phyloP scores from a whole-genome alignment of 2,329 filamentous ascomycete genomes.

The Proliferodiscus dingleyae region DNA sequence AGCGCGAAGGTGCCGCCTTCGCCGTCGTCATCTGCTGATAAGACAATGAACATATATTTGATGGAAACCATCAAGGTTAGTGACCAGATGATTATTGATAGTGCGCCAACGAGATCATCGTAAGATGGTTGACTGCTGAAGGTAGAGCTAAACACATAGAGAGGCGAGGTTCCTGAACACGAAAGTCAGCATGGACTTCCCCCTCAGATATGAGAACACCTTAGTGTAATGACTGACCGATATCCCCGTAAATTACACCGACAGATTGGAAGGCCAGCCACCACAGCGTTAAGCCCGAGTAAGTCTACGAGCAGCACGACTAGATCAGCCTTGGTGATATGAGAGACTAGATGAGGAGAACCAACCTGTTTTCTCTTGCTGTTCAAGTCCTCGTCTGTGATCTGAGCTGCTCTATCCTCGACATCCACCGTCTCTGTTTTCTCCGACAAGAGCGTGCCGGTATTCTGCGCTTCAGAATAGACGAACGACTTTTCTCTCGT shows the following conservation, averaged over 20 bases:
- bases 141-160: constrained; percentile 67
- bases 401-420: constrained; percentile 21
- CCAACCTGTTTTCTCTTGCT: constrained; percentile 29
- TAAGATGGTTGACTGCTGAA: constrained; percentile 52
- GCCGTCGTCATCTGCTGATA: constrained; percentile 64
- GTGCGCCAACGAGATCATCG: constrained; percentile 56
- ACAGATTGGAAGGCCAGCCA: constrained; percentile 60
- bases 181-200: not conserved
- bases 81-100: constrained; percentile 67
- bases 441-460: constrained; percentile 15
- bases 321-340: not conserved
- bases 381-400: constrained; percentile 27
- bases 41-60: constrained; percentile 63
- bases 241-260: constrained; percentile 66
- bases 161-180: constrained; percentile 44
- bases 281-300: constrained; percentile 24
- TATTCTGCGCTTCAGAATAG: constrained; percentile 7
- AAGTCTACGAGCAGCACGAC: constrained; percentile 13
- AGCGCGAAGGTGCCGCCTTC: constrained; percentile 66
- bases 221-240: constrained; percentile 37
- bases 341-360: not conserved
- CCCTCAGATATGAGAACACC: not conserved
- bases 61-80: constrained; percentile 64
- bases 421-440: constrained; percentile 16
- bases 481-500: constrained; percentile 3